Evolutionary conservation across 768 basidiomycete species (phyloP), one percentile per base, ranked within the genome.

Genomic region (Lactarius vividus): DNA sequence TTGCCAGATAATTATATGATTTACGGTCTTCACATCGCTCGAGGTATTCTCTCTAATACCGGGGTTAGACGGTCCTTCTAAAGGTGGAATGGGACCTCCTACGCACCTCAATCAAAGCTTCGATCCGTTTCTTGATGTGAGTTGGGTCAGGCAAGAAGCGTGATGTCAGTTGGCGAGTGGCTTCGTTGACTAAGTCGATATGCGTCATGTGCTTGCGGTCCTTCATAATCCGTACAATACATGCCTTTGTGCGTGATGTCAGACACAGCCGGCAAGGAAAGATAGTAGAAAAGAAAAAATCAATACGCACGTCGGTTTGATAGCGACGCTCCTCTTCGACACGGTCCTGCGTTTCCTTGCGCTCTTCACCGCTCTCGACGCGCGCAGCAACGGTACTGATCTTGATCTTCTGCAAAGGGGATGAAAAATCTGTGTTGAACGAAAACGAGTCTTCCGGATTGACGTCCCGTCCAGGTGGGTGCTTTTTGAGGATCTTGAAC

Each of bases 151-250:
- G 96, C 57, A 84, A 84, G 82, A 98, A 99, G 4, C 96, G 86
- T 64, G 80, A 80, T 23, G 91, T 81, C 4, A 99, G 77, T 71
- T 98, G 96, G 26, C 87, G 85, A 54, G 92, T 93, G 39, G 94
- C 94, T 76, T 98, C 96, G 71, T 88, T 90, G 66, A 98, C 81
- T 16, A 99, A 83, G 63, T 95, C 93, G 65, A 87, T 92, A 72
- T 98, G 94, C 7, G 82, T 78, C 87, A 98, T 88, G 61, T 85
- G 84, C 74, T 98, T 98, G 62, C 95, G 81, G 74, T 94, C 89
- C 78, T 98, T 98, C 96, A 99, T 98, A 33, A 98, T 88, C 37
- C 97, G 88, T 29, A 99, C 97, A 68, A 98, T 90, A 73, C 94
- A 98, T 1, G 97, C 97, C 96, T 99, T 68, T 3, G 57, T n/a